These are phyloP conservation scores for Podospora sp. DNA, from an alignment of 495 filamentous ascomycete species.

Conservation along the genomic window DNA sequence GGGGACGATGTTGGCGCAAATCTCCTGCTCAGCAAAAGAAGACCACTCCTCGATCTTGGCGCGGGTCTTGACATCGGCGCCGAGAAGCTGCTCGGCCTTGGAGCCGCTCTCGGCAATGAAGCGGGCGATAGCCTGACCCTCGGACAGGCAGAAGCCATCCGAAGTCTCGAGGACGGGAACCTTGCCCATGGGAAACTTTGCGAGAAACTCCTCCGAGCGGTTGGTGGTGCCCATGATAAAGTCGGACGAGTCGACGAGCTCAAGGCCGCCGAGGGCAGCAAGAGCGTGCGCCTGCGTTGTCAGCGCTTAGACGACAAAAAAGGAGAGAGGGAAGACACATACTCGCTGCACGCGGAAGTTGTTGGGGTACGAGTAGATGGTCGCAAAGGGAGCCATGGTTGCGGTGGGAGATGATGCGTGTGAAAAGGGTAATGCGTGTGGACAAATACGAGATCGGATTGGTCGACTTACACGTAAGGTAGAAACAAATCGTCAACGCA, in stretches of 20 bases:
- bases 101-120: constrained; percentile 59
- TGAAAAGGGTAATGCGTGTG: background rate
- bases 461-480: background rate
- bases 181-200: constrained; percentile 66
- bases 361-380: constrained; percentile 48
- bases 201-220: constrained; percentile 51
- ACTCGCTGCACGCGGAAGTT: constrained; percentile 57
- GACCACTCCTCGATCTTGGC: constrained; percentile 57
- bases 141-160: constrained; percentile 55
- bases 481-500: background rate
- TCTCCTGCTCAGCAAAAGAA: constrained; percentile 51
- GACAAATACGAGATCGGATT: background rate
- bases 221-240: constrained; percentile 53
- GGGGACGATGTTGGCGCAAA: constrained; percentile 36
- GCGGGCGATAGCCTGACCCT: constrained; percentile 57
- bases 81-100: constrained; percentile 53
- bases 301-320: background rate
- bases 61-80: constrained; percentile 47
- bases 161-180: constrained; percentile 59
- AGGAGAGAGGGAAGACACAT: constrained; percentile 21
- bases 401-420: background rate
- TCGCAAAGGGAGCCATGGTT: constrained; percentile 57
- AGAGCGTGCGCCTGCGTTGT: constrained; percentile 48
- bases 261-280: constrained; percentile 56
- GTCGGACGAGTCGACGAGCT: constrained; percentile 41